phyloP scores from a whole-genome alignment of 176 grass and related monocot genomes.

The Aegilops longissima region DNA sequence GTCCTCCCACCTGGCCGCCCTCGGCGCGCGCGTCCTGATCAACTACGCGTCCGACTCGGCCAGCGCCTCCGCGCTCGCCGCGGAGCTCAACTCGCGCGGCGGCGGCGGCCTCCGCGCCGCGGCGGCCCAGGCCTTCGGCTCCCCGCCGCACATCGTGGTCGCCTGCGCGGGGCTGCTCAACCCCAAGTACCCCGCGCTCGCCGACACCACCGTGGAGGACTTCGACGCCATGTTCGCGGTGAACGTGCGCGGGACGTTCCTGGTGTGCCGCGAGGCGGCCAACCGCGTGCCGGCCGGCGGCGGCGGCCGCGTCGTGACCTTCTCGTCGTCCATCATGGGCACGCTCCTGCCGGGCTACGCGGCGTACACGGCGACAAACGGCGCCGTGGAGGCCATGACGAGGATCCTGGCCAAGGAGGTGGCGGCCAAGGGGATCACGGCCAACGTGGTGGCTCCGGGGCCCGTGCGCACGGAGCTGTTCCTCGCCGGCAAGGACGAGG shows the following conservation, averaged over 20 bases:
- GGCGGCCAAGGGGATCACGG: constrained; percentile 48
- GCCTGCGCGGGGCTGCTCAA: constrained; percentile 52
- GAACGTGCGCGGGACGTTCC: constrained; percentile 65
- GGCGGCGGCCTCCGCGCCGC: not conserved
- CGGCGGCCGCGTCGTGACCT: constrained; percentile 52
- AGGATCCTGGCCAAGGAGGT: constrained; percentile 65
- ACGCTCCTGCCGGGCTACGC: constrained; percentile 43
- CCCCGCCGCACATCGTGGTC: constrained; percentile 52
- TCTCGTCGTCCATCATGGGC: constrained; percentile 51
- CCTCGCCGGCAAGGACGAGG: constrained; percentile 56
- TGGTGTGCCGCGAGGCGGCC: constrained; percentile 61
- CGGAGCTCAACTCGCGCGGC: constrained; percentile 40
- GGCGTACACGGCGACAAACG: constrained; percentile 66
- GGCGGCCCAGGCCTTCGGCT: constrained; percentile 45
- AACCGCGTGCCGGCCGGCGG: not conserved
- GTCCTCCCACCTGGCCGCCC: constrained; percentile 55
- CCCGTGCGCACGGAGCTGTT: constrained; percentile 58
- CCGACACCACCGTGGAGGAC: constrained; percentile 63
- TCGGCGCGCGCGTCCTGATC: constrained; percentile 60
- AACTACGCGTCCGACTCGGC: constrained; percentile 57
- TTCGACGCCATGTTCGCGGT: constrained; percentile 61
- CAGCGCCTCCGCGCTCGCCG: constrained; percentile 51
- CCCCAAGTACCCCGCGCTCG: constrained; percentile 50
- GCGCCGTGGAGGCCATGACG: constrained; percentile 74
- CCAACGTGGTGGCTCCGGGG: constrained; percentile 71